These are phyloP conservation scores for Nasturtium officinale DNA, from an alignment of 345 rosid species.

Conservation along the genomic window DNA sequence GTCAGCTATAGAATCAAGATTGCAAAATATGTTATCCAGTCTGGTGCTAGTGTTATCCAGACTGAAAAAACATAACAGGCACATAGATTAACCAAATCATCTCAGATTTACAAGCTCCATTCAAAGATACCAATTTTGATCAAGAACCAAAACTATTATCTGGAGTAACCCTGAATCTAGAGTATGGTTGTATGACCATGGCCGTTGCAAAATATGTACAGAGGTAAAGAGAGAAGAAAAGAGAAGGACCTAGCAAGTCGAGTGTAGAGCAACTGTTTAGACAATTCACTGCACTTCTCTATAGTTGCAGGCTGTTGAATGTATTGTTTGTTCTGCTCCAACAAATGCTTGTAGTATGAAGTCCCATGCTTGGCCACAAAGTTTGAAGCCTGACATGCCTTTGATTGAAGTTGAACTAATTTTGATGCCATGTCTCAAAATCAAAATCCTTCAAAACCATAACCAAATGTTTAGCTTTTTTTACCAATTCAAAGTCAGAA, in stretches of 20 bases:
- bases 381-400: slow-evolving; percentile 61
- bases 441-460: slow-evolving; percentile 7
- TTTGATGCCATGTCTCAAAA: slow-evolving; percentile 54
- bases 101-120: neutral
- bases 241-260: slow-evolving; percentile 65
- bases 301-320: slow-evolving; percentile 64
- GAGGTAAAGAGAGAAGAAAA: neutral
- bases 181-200: neutral
- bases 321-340: slow-evolving; percentile 71
- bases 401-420: slow-evolving; percentile 60
- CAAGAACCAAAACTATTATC: neutral
- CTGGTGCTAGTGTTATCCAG: too few species aligned
- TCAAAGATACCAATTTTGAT: neutral
- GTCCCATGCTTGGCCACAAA: slow-evolving; percentile 56
- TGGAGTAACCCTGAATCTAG: neutral
- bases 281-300: slow-evolving; percentile 61
- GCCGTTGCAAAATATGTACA: neutral
- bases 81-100: neutral
- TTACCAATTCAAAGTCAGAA: neutral
- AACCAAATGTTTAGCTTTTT: too few species aligned
- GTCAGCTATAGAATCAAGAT: slow-evolving; percentile 14
- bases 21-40: too few species aligned
- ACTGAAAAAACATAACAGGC: too few species aligned
- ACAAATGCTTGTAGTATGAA: slow-evolving; percentile 56
- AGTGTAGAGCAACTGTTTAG: slow-evolving; percentile 71